Percentiles rank a stretch among this genome's conserved stretches.
These are phyloP conservation scores for Penicillium sp. DNA, from an alignment of 2,329 filamentous ascomycete species.

Conservation along the genomic window DNA sequence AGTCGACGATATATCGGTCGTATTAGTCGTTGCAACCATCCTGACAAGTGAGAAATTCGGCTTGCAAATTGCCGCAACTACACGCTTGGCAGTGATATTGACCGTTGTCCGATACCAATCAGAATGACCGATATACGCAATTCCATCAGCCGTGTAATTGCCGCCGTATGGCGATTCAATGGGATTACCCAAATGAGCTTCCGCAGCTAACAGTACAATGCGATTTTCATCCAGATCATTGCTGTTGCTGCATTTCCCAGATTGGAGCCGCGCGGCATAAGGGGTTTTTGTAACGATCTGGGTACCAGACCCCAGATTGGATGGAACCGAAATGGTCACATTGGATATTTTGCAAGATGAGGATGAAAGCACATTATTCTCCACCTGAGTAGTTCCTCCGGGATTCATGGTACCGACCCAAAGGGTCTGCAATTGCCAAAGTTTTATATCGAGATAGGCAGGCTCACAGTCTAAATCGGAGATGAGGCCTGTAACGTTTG, in stretches of 20 bases:
- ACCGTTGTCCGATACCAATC: not conserved
- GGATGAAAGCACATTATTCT: not conserved
- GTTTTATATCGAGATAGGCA: not conserved
- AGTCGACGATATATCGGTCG: not conserved
- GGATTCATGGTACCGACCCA: not conserved
- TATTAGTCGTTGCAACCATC: not conserved
- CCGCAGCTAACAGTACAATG: not conserved
- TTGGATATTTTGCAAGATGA: constrained; percentile 7
- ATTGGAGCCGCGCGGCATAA: not conserved
- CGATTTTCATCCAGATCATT: not conserved
- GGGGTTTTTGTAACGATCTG: too few species aligned
- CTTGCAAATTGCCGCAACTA: not conserved
- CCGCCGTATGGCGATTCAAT: not conserved
- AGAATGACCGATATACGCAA: not conserved
- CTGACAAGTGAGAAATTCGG: not conserved
- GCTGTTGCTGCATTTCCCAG: not conserved
- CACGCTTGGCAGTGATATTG: not conserved
- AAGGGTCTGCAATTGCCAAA: not conserved
- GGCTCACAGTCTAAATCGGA: constrained; percentile 5
- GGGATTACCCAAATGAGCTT: not conserved
- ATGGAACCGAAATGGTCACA: not conserved
- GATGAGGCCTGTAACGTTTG: not conserved
- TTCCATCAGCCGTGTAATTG: not conserved
- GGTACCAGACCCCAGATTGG: not conserved
- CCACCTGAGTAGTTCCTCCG: not conserved